Evolutionary conservation across 148 eudicot species (phyloP), one percentile per base, ranked within the genome.

Genomic region (Fallopia convolvulus): DNA sequence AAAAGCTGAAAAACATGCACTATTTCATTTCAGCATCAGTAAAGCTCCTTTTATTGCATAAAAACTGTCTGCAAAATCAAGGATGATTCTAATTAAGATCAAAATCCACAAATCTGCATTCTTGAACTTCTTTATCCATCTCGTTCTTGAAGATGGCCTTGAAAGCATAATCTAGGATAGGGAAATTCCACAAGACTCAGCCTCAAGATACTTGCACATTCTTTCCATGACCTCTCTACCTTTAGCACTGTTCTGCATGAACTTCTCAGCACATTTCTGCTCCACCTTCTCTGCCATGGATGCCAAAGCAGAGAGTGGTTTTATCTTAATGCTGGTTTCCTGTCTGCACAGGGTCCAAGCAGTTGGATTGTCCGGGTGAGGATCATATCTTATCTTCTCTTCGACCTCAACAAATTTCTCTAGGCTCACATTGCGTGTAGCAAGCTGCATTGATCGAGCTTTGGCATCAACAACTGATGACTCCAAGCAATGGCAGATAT

Each of bases 181-280:
- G 21, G 97, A 87, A 23, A 92, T 87, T 44, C 97, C 96, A 13
- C 85, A 26, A 30, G 99, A 92, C 82, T 92, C 99, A 80, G 97
- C 95, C 91, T 94, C 99, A 44, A 94, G 91, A 83, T 94, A 92
- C 88, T 92, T 92, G 75, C 99, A 94, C 79, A 94, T 94, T 85
- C 97, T 89, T 86, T 94, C 99, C 99, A 94, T 94, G 72, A 92
- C 99, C 81, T 94, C 97, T 76, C 99, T 92, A 42, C 99, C 99
- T 79, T 94, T 94, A 39, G 79, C 96, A 78, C 97, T 94, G 76
- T 94, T 94, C 40, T 92, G 93, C 83, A 88, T 86, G 81, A 94
- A 94, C 89, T 76, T 94, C 18, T 94, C 99, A 23, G 86, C 99
- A 80, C 97, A 92, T 73, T 79, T 79, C 79, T 92, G 97, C 79